Percentiles rank a stretch among this genome's conserved stretches.
Conservation (phyloP, 345 rosid genomes). For the Rhodamnia argentea region DNA sequence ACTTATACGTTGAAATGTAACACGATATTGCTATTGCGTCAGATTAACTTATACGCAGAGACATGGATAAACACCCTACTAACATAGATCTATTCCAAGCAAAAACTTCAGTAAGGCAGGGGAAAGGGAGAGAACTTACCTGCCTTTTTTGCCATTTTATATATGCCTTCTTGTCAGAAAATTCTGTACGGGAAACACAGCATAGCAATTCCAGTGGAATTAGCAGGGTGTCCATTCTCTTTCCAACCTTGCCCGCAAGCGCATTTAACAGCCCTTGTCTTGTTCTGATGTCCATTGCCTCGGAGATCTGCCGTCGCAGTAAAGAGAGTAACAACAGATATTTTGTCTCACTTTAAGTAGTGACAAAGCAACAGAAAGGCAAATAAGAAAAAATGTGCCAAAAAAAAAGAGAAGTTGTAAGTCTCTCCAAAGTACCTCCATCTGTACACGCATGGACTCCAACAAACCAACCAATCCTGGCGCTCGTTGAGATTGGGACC, state of each 20-base stretch:
- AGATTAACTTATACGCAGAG: background rate
- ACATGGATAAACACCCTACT: background rate
- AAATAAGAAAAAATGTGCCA: background rate
- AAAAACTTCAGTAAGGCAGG: background rate
- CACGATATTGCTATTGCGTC: background rate
- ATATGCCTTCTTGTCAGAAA: slow-evolving; percentile 91
- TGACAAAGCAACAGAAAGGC: background rate
- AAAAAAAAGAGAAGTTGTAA: background rate
- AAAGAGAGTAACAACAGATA: background rate
- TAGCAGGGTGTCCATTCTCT: slow-evolving; percentile 84
- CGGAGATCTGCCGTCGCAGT: slow-evolving; percentile 53
- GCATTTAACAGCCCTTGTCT: slow-evolving; percentile 91
- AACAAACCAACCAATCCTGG: slow-evolving; percentile 73
- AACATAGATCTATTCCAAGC: background rate
- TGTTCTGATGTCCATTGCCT: slow-evolving; percentile 93
- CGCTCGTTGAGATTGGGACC: slow-evolving; percentile 48
- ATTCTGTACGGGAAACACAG: slow-evolving; percentile 86
- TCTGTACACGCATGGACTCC: slow-evolving; percentile 86
- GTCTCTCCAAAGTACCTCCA: slow-evolving; percentile 56
- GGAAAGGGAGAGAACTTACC: slow-evolving; percentile 38
- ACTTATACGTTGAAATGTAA: slow-evolving; percentile 1
- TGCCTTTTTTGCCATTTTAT: slow-evolving; percentile 99
- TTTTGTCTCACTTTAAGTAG: background rate
- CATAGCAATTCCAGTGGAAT: slow-evolving; percentile 87
- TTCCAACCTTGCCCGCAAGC: slow-evolving; percentile 79